Base-by-base conservation (phyloP, 2,329 filamentous ascomycete genomes). In the Cryoendolithus antarcticus region DNA sequence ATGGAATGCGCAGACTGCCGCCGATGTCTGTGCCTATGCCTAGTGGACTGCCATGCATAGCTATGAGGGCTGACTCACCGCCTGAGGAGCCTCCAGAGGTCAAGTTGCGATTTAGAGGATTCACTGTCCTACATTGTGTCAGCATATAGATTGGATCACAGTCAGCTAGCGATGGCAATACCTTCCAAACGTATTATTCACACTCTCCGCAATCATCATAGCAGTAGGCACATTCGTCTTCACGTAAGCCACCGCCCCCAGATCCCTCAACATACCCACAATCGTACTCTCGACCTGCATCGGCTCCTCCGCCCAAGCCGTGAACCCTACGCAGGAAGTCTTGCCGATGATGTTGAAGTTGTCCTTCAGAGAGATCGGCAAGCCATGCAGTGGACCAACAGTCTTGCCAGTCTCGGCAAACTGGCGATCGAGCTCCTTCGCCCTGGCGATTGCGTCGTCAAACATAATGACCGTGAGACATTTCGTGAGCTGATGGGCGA, bases 161-260 rank as follows among this genome's bases (percentile, higher is more conserved):
- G 10, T 9, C 7, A 21, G 11, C 34, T 12, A 39, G 12, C 9
- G 27, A 21, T 28, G 12, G 29, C 7, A 10, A n/a, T 34, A 46
- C 9, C 75, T 66, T 6, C 77, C 79, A 48, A 76, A 75, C 2
- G 73, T 64, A 47, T 80, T 78, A 58, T 81, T 82, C 10, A 78
- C 72, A 1, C 67, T 72, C 53, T 82, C 78, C 9, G 75, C 70
- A 37, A 80, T 78, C 77, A 82, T 80, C 68, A 80, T 77, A 9
- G 75, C 74, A 1, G 74, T 78, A 0, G 80, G 78, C 2, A 83
- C 64, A 48, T 82, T 82, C 1, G 80, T 83, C 58, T 83, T 83
- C 47, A 73, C 69, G 47, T 82, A 80, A n/a, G 80, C 60, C 0
- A 84, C 66, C 1, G 79, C 79, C 1, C 80, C 80, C 0, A 75